Base-by-base conservation (phyloP, 129 eudicot species). In the Arctium lappa region DNA sequence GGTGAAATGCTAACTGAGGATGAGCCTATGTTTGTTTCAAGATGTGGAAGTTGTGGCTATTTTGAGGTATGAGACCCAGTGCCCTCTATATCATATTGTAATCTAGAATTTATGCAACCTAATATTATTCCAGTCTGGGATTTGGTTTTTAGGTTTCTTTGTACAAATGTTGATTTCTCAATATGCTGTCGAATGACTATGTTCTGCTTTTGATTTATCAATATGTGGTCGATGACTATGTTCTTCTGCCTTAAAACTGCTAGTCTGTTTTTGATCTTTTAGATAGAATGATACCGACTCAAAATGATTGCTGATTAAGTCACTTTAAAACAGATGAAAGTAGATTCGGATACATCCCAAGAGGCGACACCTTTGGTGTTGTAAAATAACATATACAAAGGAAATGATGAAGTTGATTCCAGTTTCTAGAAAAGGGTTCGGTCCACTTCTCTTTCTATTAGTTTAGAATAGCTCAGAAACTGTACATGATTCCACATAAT, bases 401-500 rank as follows among this genome's bases (percentile, higher is more conserved):
- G 68, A 60, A 60, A 72, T 18, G 75, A 16, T n/a, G 77, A 40
- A 73, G 77, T 18, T 39, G 62, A 27, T 73, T 73, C 77, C 72
- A 44, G 76, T 69, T 79, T 73, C 85, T 82, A 8, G 70, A 63
- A 63, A 63, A 63, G 33, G 70, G 70, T 63, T 63, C 12, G 32
- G 12, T 63, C 33, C 70, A 22, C 70, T 63, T 27, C 33, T 18
- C 31, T 63, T 63, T 63, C 71, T 66, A 66, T 74, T 60, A 33
- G 29, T 76, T 81, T 74, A 60, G 74, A 82, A 15, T 73, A 81
- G 65, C 32, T 72, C 70, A 36, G 79, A 79, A 84, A 66, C 84
- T 79, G 76, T 84, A 84, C 87, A 84, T 27, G 78, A 31, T 66
- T 84, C 79, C 80, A 79, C 73, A 44, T 84, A 53, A 77, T 38